phyloP scores from a whole-genome alignment of 441 rosid genomes.

The Gossypium schwendimanii region DNA sequence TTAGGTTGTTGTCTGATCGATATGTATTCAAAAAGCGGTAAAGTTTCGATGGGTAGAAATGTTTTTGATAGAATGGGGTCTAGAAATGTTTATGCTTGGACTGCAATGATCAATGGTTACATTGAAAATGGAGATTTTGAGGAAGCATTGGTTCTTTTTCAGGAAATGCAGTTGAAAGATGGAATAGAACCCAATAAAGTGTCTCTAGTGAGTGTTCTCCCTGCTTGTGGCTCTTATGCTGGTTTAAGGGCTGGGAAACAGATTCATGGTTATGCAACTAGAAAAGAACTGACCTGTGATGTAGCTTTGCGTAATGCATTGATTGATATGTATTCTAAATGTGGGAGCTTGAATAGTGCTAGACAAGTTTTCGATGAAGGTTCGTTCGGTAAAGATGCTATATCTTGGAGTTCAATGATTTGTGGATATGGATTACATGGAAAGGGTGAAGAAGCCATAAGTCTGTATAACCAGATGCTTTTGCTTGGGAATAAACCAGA shows the following conservation, averaged over 20 bases:
- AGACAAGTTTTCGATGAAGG: constrained; percentile 37
- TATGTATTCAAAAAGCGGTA: constrained; percentile 42
- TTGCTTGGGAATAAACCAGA: constrained; percentile 44
- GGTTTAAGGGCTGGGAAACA: constrained; percentile 43
- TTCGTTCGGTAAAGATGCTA: constrained; percentile 34
- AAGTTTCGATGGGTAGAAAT: constrained; percentile 23
- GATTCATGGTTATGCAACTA: constrained; percentile 54
- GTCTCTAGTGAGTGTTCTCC: constrained; percentile 53
- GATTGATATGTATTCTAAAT: constrained; percentile 55
- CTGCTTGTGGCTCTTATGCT: constrained; percentile 40
- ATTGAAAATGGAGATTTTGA: constrained; percentile 36
- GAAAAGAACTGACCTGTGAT: constrained; percentile 29
- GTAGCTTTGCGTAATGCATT: constrained; percentile 50
- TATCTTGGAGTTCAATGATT: constrained; percentile 69
- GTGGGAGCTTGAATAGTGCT: constrained; percentile 49
- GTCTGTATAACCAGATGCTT: constrained; percentile 44
- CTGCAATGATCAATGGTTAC: constrained; percentile 56
- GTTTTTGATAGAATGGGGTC: constrained; percentile 36
- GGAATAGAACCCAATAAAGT: constrained; percentile 43
- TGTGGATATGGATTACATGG: constrained; percentile 66
- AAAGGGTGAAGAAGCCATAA: constrained; percentile 54
- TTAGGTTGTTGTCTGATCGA: constrained; percentile 55
- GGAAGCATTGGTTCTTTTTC: constrained; percentile 45
- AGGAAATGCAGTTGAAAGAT: constrained; percentile 41
- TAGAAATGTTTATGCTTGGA: constrained; percentile 53